Percentiles rank a stretch among this genome's conserved stretches.
Conservation (phyloP, 2,329 filamentous ascomycete genomes). For the Phaeosphaeriaceae sp. region DNA sequence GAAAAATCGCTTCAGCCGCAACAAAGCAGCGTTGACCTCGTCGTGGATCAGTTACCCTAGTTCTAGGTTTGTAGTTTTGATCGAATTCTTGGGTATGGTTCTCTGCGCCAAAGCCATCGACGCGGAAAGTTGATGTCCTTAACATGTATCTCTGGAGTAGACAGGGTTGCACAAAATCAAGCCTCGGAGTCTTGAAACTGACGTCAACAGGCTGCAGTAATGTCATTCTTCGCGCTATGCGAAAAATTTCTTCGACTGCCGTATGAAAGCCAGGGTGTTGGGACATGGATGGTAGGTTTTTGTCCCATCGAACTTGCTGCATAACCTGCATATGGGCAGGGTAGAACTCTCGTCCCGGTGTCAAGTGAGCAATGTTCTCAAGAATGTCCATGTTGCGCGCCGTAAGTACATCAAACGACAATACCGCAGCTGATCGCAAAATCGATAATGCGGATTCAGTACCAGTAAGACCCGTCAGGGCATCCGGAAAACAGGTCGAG, state of each 20-base stretch:
- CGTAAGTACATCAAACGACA: conserved; percentile 54
- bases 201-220: neutral
- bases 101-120: conserved; percentile 39
- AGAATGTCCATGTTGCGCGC: conserved; percentile 22
- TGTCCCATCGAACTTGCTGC: conserved; percentile 54
- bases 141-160: conserved; percentile 28
- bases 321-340: conserved; percentile 49
- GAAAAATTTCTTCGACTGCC: conserved; percentile 28
- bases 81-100: conserved; percentile 24
- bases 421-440: conserved; percentile 55
- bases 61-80: conserved; percentile 14
- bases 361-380: conserved; percentile 33
- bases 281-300: conserved; percentile 44
- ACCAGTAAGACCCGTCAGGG: conserved; percentile 57
- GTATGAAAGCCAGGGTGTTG: conserved; percentile 28
- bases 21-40: conserved; percentile 16
- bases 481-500: conserved; percentile 58
- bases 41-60: neutral
- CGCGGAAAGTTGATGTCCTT: conserved; percentile 32
- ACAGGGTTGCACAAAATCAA: conserved; percentile 14
- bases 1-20: conserved; percentile 18
- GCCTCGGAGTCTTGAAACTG: neutral
- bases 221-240: conserved; percentile 9
- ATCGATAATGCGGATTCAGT: conserved; percentile 61
- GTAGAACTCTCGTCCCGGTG: conserved; percentile 52